Conservation (phyloP, 495 filamentous ascomycete species). For the Amniculicola lignicola region DNA sequence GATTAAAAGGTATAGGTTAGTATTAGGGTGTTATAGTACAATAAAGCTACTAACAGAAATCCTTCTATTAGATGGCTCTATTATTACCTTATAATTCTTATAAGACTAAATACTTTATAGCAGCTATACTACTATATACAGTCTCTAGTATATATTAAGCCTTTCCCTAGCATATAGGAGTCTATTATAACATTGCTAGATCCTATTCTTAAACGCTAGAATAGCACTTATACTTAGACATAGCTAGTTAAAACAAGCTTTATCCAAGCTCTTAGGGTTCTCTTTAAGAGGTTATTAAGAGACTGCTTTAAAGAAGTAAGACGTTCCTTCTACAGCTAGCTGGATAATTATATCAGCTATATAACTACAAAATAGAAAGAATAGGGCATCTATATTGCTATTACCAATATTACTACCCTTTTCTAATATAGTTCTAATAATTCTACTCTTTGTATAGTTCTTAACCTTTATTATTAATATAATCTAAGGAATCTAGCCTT, state of each 20-base stretch:
- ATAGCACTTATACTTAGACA: slow-evolving; percentile 38
- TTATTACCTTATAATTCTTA: slow-evolving; percentile 82
- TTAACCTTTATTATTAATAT: slow-evolving; percentile 41
- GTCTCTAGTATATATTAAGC: slow-evolving; percentile 40
- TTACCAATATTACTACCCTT: slow-evolving; percentile 54
- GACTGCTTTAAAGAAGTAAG: slow-evolving; percentile 49
- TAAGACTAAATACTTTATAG: slow-evolving; percentile 67
- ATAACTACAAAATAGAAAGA: slow-evolving; percentile 61
- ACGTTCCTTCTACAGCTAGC: slow-evolving; percentile 50
- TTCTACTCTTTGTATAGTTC: slow-evolving; percentile 43
- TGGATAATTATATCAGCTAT: slow-evolving; percentile 60
- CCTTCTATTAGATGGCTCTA: slow-evolving; percentile 73
- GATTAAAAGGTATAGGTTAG: slow-evolving; percentile 76
- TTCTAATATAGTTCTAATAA: slow-evolving; percentile 61
- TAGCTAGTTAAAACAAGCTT: slow-evolving; percentile 51
- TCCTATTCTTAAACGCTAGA: slow-evolving; percentile 53
- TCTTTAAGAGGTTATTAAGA: slow-evolving; percentile 57
- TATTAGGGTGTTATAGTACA: slow-evolving; percentile 78
- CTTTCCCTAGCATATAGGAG: slow-evolving; percentile 53
- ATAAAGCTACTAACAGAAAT: slow-evolving; percentile 66
- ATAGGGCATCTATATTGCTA: slow-evolving; percentile 54
- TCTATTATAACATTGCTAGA: slow-evolving; percentile 70
- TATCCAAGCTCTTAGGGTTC: slow-evolving; percentile 60
- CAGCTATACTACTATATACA: slow-evolving; percentile 70
- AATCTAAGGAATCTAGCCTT: slow-evolving; percentile 34